phyloP scores from a whole-genome alignment of 257 asterid genomes.

The Ilex aquifolium region DNA sequence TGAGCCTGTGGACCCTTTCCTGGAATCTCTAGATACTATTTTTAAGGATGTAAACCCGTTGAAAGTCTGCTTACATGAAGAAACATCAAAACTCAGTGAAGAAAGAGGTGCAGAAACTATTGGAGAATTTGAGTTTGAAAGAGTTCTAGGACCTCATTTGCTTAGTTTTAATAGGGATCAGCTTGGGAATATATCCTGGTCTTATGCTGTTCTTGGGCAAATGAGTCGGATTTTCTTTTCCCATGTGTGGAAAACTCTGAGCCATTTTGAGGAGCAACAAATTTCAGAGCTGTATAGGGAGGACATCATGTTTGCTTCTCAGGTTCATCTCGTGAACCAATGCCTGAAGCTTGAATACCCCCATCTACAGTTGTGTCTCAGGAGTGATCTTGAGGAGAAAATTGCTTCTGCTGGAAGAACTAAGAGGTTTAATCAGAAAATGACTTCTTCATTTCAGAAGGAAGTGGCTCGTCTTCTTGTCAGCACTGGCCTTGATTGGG shows the following conservation, averaged over 20 bases:
- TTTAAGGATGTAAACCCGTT: conserved; percentile 37
- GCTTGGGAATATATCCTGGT: conserved; percentile 80
- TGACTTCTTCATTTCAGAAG: conserved; percentile 88
- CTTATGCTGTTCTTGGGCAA: conserved; percentile 82
- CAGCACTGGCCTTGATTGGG: conserved; percentile 90
- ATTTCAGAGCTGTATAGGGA: conserved; percentile 63
- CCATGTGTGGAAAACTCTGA: conserved; percentile 54
- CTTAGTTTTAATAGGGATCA: conserved; percentile 61
- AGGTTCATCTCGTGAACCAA: conserved; percentile 66
- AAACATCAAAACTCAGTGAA: conserved; percentile 25
- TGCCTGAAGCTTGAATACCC: conserved; percentile 70
- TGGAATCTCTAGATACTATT: conserved; percentile 60
- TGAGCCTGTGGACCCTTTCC: conserved; percentile 58
- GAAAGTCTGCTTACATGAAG: conserved; percentile 24
- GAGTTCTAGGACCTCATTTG: conserved; percentile 13
- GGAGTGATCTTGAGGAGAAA: conserved; percentile 52
- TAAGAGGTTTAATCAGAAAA: conserved; percentile 71
- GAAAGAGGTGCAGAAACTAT: conserved; percentile 17
- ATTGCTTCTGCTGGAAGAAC: conserved; percentile 61
- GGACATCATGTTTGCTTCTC: conserved; percentile 84
- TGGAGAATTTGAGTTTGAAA: conserved; percentile 8
- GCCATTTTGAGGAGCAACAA: conserved; percentile 50
- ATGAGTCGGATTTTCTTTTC: conserved; percentile 50
- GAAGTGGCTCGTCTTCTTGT: conserved; percentile 88
- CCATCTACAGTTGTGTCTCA: conserved; percentile 49